Evolutionary conservation across 2,329 filamentous ascomycete species (phyloP), one percentile per base, ranked within the genome.

Genomic region (Ascosphaera pollenicola): DNA sequence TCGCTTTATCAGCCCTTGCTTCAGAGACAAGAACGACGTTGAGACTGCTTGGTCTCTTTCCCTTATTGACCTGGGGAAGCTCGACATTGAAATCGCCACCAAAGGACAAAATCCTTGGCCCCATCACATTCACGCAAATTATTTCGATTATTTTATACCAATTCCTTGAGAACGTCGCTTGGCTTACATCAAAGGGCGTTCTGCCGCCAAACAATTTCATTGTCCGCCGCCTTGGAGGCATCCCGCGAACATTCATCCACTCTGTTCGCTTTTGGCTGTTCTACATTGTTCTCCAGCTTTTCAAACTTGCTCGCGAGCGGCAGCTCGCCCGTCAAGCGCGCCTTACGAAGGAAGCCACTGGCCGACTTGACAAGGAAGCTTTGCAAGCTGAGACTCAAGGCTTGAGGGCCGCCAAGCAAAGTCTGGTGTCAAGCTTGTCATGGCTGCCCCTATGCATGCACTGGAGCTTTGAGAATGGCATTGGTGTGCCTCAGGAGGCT

Each of bases 371-470:
- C 30, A 53, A 56, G 38, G 30, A 47, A 46, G 40, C 44, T 43
- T 17, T 49, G 54, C 42, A 44, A 47, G 13, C 31, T 53, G 41
- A 46, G 51, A 30, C 41, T 48, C 17, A 53, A 55, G 51, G 43
- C 84, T 71, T 51, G 54, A 7, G 30, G n/a, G 48, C 51, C 70
- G 75, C 69, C 64, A 72, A 68, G 51, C 70, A 75, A 51, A 59
- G 50, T 37, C 43, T 87, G 39, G 63, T 73, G 16, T 68, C 75
- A 34, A 84, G 83, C 57, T 52, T 72, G 44, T 74, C 78, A 24
- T 92, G 81, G 73, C 73, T 79, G 41, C 83, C 85, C 24, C 63
- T 92, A 53, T 87, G 81, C 44, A 51, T 87, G 18, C 83, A 94
- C 61, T 93, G 80, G 77, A 78, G 81, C 49, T 55, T 76, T 32